Evolutionary conservation across 805 yeast genomes (phyloP), one percentile per base, ranked within the genome.

Genomic region (Kodamaea kaohsiungensis): DNA sequence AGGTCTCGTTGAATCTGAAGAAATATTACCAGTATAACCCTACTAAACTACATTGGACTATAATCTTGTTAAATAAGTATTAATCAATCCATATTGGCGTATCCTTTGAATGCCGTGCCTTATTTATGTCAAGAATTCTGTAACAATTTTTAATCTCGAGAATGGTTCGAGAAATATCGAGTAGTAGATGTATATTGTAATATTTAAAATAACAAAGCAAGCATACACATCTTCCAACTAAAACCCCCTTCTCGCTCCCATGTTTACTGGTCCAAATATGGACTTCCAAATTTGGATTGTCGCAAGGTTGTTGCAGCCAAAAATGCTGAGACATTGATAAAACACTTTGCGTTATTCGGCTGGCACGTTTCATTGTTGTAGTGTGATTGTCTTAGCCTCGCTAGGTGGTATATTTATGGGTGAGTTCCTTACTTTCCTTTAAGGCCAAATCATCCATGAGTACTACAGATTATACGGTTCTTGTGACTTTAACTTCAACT

Each of bases 401-500:
- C n/a, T 40, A 7, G 25, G 8, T 10, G 25, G 45, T 40, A 40
- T 40, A 40, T 40, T 40, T 15, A 40, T 16, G 13, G 19, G 25
- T 17, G 22, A 19, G 45, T 17, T 17, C 25, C 45, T n/a, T 17
- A 9, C 12, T 17, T 10, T 40, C 7, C 39, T 39, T 19, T 5
- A 25, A 2, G 25, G 19, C 17, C 35, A 45, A n/a, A n/a, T 7
- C 37, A 45, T 13, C 18, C 25, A 45, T 45, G 48, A 43, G 46
- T 18, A 19, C 48, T 8, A 30, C 43, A 15, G 59, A 56, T 18
- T 19, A 46, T 35, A 56, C 59, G 25, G 51, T 56, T 6, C 22
- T 56, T 10, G 49, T 56, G 43, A 56, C 59, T n/a, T 27, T 48
- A 25, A 56, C 59, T 3, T 56, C 59, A 10, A 56, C 59, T 13